phyloP scores from a whole-genome alignment of 176 grass and related monocot genomes.

The Oryza glaberrima region DNA sequence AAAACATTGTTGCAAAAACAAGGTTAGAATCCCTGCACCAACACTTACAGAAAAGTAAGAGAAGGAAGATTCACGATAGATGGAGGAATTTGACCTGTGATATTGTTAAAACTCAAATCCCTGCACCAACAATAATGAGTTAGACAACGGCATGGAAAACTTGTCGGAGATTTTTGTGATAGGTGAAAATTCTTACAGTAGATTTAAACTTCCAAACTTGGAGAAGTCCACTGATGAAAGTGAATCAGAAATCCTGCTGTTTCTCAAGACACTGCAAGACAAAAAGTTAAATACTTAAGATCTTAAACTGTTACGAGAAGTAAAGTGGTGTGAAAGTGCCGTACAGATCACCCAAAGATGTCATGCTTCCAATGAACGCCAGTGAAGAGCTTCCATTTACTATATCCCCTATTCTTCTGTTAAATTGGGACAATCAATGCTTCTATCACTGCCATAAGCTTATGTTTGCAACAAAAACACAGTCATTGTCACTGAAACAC shows the following conservation, averaged over 20 bases:
- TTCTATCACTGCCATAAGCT: slow-evolving; percentile 11
- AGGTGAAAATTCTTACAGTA: slow-evolving; percentile 48
- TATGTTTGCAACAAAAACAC: slow-evolving; percentile 16
- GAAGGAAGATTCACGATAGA: slow-evolving; percentile 60
- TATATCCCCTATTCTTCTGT: slow-evolving; percentile 74
- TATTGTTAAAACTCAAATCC: slow-evolving; percentile 95
- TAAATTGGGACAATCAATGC: slow-evolving; percentile 33
- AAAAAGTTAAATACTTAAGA: slow-evolving; percentile 22
- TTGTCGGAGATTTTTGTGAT: neutral
- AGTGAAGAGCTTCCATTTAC: slow-evolving; percentile 72
- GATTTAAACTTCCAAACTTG: slow-evolving; percentile 45
- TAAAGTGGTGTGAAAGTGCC: neutral
- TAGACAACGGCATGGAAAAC: slow-evolving; percentile 21
- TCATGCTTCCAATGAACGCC: slow-evolving; percentile 64
- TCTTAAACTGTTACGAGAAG: slow-evolving; percentile 10
- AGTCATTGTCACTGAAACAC: slow-evolving; percentile 1
- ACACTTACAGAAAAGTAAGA: neutral
- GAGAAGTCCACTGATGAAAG: slow-evolving; percentile 63
- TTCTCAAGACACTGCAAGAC: slow-evolving; percentile 75
- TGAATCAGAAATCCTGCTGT: slow-evolving; percentile 73
- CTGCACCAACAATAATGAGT: slow-evolving; percentile 41
- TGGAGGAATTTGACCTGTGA: slow-evolving; percentile 68
- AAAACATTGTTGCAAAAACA: neutral
- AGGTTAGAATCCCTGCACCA: no score
- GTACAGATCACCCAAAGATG: slow-evolving; percentile 70